These are phyloP conservation scores for Kazachstania psychrophila DNA, from an alignment of 805 yeast genomes.

Conservation along the genomic window DNA sequence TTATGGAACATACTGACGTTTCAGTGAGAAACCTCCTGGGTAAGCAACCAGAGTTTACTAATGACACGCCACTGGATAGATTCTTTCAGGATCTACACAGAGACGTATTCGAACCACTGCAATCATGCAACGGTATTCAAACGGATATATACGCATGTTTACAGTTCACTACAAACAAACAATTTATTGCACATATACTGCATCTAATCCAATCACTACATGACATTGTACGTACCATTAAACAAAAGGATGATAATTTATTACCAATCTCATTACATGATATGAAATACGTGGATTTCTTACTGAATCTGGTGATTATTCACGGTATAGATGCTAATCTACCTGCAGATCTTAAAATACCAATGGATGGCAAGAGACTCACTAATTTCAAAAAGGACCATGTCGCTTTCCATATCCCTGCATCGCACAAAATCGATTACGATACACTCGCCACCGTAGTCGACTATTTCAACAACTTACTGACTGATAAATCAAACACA, in stretches of 20 bases:
- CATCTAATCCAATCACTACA: slow-evolving; percentile 11
- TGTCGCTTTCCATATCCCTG: slow-evolving; percentile 17
- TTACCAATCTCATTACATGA: slow-evolving; percentile 75
- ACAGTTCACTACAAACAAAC: slow-evolving; percentile 10
- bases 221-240: slow-evolving; percentile 5
- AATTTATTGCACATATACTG: slow-evolving; percentile 16
- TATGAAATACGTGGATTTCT: slow-evolving; percentile 58
- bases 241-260: slow-evolving; percentile 16
- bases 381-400: slow-evolving; percentile 36
- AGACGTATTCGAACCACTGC: slow-evolving; percentile 6
- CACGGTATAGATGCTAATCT: slow-evolving; percentile 65
- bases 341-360: slow-evolving; percentile 50
- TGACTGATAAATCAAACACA: slow-evolving; percentile 12
- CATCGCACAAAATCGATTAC: slow-evolving; percentile 8
- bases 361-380: slow-evolving; percentile 49
- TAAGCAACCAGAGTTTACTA: slow-evolving; percentile 25
- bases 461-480: slow-evolving; percentile 16
- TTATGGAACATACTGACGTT: too few species aligned
- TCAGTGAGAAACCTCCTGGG: slow-evolving; percentile 4
- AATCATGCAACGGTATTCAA: slow-evolving; percentile 1
- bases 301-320: slow-evolving; percentile 55
- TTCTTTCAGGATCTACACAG: slow-evolving; percentile 20
- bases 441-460: slow-evolving; percentile 13
- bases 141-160: slow-evolving; percentile 9
- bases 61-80: slow-evolving; percentile 29